Evolutionary conservation across 345 rosid species (phyloP).

Genomic region (Punica granatum): DNA sequence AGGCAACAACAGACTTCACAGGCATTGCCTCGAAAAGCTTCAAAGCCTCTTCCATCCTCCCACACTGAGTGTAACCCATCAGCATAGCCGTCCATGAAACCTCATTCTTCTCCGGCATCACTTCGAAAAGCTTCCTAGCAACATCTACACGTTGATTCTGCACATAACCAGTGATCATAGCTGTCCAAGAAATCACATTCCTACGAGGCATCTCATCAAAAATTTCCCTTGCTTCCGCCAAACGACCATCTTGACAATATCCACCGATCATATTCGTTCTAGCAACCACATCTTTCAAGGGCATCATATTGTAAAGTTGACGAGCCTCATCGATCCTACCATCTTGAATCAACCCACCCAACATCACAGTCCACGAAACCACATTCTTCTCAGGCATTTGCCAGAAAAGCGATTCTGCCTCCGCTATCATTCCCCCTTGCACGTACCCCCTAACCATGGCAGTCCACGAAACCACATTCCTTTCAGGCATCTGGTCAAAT

Average conservation of each 20-base stretch:
- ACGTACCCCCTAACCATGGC: slow-evolving; percentile 66
- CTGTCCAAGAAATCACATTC: slow-evolving; percentile 76
- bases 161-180: slow-evolving; percentile 62
- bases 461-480: slow-evolving; percentile 71
- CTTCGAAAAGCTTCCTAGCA: slow-evolving; percentile 82
- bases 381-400: slow-evolving; percentile 71
- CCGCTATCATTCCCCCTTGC: slow-evolving; percentile 42
- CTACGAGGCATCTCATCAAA: slow-evolving; percentile 59
- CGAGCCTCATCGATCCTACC: slow-evolving; percentile 53
- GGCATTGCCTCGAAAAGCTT: slow-evolving; percentile 58
- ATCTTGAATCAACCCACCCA: slow-evolving; percentile 56
- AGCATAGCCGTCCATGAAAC: slow-evolving; percentile 80
- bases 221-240: slow-evolving; percentile 57
- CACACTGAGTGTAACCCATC: slow-evolving; percentile 59
- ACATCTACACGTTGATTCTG: slow-evolving; percentile 57
- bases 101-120: slow-evolving; percentile 76
- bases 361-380: slow-evolving; percentile 81
- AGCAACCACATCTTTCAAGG: slow-evolving; percentile 63
- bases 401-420: slow-evolving; percentile 63
- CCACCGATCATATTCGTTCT: slow-evolving; percentile 79
- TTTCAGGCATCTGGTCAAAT: slow-evolving; percentile 62
- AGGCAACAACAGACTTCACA: slow-evolving; percentile 39
- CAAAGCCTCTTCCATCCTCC: slow-evolving; percentile 59
- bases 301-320: slow-evolving; percentile 56
- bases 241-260: slow-evolving; percentile 50